Evolutionary conservation across 768 basidiomycete genomes (phyloP).

Genomic region (Serendipita sp.): DNA sequence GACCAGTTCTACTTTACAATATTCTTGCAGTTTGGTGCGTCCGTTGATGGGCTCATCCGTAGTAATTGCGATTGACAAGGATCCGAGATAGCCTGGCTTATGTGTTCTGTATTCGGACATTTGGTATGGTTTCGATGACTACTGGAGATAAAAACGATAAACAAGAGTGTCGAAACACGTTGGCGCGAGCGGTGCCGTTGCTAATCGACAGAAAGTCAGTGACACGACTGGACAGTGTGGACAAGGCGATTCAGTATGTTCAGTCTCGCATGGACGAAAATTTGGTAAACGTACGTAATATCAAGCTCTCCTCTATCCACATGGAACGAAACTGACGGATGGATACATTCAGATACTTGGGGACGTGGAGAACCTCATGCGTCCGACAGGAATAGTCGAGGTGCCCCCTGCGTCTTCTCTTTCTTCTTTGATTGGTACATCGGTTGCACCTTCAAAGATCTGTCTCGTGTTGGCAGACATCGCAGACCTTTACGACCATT

Average conservation of each 20-base stretch:
- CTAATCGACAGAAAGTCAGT: slow-evolving; percentile 43
- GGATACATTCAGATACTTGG: neutral
- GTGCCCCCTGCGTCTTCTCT: neutral
- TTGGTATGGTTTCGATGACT: slow-evolving; percentile 45
- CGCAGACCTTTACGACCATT: neutral
- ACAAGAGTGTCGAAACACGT: slow-evolving; percentile 28
- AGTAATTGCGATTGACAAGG: neutral
- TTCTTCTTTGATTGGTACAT: neutral
- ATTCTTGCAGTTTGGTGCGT: slow-evolving; percentile 51
- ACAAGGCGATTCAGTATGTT: slow-evolving; percentile 39
- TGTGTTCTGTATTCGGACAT: slow-evolving; percentile 44
- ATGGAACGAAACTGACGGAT: neutral
- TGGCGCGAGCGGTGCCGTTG: slow-evolving; percentile 48
- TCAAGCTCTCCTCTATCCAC: neutral
- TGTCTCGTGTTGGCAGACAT: neutral
- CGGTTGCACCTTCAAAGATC: neutral
- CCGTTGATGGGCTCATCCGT: neutral
- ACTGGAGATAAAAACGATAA: slow-evolving; percentile 19
- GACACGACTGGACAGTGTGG: slow-evolving; percentile 33
- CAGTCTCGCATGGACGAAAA: slow-evolving; percentile 40
- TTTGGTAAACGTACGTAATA: neutral
- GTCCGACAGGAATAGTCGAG: neutral
- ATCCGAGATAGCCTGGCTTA: slow-evolving; percentile 43
- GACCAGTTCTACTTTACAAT: slow-evolving; percentile 43
- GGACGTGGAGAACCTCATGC: neutral